Evolutionary conservation across 805 yeast genomes (phyloP).

Genomic region (Teunomyces aglyptinius): DNA sequence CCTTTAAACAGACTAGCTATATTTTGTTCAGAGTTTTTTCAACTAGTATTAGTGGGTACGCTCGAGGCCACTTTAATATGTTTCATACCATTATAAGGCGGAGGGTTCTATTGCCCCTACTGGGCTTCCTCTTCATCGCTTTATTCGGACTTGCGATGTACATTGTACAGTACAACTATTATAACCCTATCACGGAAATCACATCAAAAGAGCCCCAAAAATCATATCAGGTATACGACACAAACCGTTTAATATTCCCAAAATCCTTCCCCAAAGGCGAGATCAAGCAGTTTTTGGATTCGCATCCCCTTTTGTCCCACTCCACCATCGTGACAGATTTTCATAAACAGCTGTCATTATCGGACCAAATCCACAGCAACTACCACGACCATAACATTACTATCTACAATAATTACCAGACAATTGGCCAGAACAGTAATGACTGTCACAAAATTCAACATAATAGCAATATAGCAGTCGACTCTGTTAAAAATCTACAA

Average conservation of each 20-base stretch:
- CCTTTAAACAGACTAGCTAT: not conserved
- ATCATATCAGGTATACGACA: not conserved
- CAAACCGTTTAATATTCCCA: conserved; percentile 6
- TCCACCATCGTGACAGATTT: not conserved
- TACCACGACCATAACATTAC: not conserved
- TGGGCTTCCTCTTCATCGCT: not conserved
- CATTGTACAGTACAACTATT: not conserved
- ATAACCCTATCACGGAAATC: not conserved
- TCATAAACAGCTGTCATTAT: not conserved
- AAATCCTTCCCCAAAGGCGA: not conserved
- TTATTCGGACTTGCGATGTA: not conserved
- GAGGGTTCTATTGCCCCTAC: not conserved
- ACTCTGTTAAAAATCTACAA: not conserved
- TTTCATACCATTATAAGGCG: not conserved
- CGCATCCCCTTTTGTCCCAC: not conserved
- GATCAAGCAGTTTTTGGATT: not conserved
- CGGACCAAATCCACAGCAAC: not conserved
- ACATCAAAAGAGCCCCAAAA: not conserved
- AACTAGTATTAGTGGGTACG: no score
- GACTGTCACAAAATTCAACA: not conserved
- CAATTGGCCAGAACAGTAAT: not conserved
- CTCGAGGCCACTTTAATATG: not conserved
- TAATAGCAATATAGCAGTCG: not conserved
- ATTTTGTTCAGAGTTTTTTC: not conserved
- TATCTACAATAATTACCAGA: not conserved